These are phyloP conservation scores for Pyracantha coccinea DNA, from an alignment of 331 rosid species.

Conservation along the genomic window DNA sequence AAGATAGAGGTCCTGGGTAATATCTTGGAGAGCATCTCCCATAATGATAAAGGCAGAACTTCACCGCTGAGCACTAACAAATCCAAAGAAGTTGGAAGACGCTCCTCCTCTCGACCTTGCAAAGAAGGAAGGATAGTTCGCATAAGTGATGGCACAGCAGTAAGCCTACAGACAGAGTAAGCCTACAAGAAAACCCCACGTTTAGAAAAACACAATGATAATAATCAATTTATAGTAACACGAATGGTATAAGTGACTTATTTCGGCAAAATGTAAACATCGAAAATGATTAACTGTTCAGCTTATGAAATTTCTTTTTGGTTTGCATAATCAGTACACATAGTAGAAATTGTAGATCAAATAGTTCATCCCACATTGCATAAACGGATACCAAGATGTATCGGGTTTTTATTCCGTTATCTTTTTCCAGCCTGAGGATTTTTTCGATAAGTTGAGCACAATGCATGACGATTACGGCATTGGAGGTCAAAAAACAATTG, in stretches of 20 bases:
- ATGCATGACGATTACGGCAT: neutral
- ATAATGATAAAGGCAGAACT: slow-evolving; percentile 51
- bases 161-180: slow-evolving; percentile 58
- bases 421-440: neutral
- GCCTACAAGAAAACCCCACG: slow-evolving; percentile 38
- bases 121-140: slow-evolving; percentile 65
- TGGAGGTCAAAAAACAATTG: neutral
- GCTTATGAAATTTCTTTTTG: neutral
- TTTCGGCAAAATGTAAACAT: neutral
- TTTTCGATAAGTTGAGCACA: neutral
- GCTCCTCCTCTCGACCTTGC: slow-evolving; percentile 20
- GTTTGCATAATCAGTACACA: neutral
- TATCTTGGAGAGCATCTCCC: slow-evolving; percentile 48
- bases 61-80: slow-evolving; percentile 88
- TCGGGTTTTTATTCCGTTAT: no score
- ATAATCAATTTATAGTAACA: neutral
- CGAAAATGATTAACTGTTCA: neutral
- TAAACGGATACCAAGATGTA: neutral
- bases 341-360: neutral
- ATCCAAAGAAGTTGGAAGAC: slow-evolving; percentile 40
- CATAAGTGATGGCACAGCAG: slow-evolving; percentile 80
- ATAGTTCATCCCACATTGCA: neutral
- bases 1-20: slow-evolving; percentile 72
- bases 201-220: neutral
- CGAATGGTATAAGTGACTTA: neutral